Evolutionary conservation across 2,329 filamentous ascomycete genomes (phyloP).

Genomic region (Knufia fluminis): DNA sequence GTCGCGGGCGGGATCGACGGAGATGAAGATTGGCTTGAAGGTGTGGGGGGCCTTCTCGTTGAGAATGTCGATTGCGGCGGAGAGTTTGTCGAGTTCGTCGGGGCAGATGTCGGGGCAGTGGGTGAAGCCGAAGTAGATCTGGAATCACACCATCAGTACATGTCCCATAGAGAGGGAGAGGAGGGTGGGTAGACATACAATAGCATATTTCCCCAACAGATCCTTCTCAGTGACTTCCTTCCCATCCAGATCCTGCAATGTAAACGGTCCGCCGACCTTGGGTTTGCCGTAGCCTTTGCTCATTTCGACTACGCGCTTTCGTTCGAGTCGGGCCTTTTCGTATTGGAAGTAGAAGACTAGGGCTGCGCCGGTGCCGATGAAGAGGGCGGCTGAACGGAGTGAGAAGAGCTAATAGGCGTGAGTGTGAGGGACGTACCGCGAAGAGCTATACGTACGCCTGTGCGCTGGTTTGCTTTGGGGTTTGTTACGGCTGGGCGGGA

Average conservation of each 20-base stretch:
- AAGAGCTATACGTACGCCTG: conserved; percentile 31
- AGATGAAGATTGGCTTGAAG: conserved; percentile 79
- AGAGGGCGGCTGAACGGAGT: conserved; percentile 79
- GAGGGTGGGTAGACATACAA: conserved; percentile 30
- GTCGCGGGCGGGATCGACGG: conserved; percentile 88
- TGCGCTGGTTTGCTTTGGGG: conserved; percentile 27
- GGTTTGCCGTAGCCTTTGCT: conserved; percentile 87
- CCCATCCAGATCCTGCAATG: conserved; percentile 72
- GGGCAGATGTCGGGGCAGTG: conserved; percentile 98
- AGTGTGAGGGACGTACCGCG: conserved; percentile 14
- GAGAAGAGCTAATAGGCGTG: conserved; percentile 64
- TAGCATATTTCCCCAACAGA: conserved; percentile 71
- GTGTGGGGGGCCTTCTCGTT: conserved; percentile 31
- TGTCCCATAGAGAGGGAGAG: too few relatives aligned
- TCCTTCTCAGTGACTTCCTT: conserved; percentile 66
- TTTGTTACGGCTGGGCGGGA: conserved; percentile 14
- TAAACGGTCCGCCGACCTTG: conserved; percentile 83
- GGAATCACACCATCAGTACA: too few relatives aligned
- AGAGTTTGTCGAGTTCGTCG: conserved; percentile 98
- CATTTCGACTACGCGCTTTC: conserved; percentile 79
- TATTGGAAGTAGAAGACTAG: conserved; percentile 86
- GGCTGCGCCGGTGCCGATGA: conserved; percentile 66
- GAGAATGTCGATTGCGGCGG: conserved; percentile 74
- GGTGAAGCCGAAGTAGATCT: conserved; percentile 98
- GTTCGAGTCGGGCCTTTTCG: conserved; percentile 85